Base-by-base conservation (phyloP, 2,329 filamentous ascomycete species). In the Aspergillus nomiae region DNA sequence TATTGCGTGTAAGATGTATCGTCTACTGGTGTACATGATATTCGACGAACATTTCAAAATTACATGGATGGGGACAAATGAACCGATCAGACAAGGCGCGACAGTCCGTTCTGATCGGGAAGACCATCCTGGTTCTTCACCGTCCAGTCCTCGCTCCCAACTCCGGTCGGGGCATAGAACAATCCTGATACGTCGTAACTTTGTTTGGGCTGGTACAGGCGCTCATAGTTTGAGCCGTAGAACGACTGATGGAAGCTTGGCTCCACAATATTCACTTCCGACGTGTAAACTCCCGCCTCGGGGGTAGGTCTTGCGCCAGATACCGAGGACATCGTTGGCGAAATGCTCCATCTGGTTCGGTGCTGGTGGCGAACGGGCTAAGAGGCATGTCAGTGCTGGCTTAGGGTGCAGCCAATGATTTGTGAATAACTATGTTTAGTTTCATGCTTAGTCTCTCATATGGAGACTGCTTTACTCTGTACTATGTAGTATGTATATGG, bases 111-210 rank as follows among this genome's bases (percentile, higher is more conserved):
- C 59, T 74, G 70, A 45, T 71, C 65, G 3, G 67, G 71, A 59
- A 74, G 66, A 5, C 70, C 68, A 59, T 69, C 69, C 60, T 75
- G 65, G 7, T 70, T 74, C 5, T 71, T 73, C 9, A 81, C 74
- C 26, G 68, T 70, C 84, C 84, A 87, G n/a, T 68, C 67, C 63
- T 87, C 85, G 63, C 83, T 85, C 0, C 84, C 85, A 3, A 87
- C 84, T 6, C 74, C 81, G n/a, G 78, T 82, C 14, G 67, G 71
- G 1, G 77, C 82, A 63, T 84, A 87, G 60, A 87, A 84, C 8
- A 87, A 62, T 2, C 71, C 67, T 0, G 74, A 69, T 0, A 82
- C 82, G 64, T 88, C 86, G 66, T 82, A 86, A 69, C 79, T 82
- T 38, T 75, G 69, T 79, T 88, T 88, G 34, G 87, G 76, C 16